Percentiles rank a stretch among this genome's conserved stretches.
Conservation (phyloP, 208 protist genomes). For the Sergeia podlipaevii region DNA sequence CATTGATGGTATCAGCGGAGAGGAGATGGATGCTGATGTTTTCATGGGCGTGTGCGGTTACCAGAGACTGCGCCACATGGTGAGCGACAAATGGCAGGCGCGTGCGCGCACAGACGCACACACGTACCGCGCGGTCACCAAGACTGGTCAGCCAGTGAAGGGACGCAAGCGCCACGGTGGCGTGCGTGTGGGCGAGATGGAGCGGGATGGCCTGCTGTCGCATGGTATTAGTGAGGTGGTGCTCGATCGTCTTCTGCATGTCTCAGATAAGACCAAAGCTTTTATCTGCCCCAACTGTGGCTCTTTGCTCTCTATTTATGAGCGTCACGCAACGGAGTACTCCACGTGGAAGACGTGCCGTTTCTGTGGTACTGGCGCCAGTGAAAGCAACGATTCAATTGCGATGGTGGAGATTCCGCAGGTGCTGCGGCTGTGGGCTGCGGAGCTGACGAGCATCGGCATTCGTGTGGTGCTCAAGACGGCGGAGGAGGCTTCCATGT, state of each 20-base stretch:
- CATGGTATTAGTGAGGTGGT: slow-evolving; percentile 99
- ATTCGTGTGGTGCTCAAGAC: slow-evolving; percentile 83
- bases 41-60: slow-evolving; percentile 99
- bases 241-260: slow-evolving; percentile 96
- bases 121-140: slow-evolving; percentile 93
- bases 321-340: slow-evolving; percentile 82
- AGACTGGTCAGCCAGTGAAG: slow-evolving; percentile 99
- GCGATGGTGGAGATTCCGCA: slow-evolving; percentile 90
- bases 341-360: slow-evolving; percentile 84
- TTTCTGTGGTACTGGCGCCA: slow-evolving; percentile 76
- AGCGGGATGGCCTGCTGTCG: slow-evolving; percentile 99
- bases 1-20: slow-evolving; percentile 95
- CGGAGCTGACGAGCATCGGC: slow-evolving; percentile 86
- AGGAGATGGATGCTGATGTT: slow-evolving; percentile 96
- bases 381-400: slow-evolving; percentile 79
- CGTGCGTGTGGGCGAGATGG: slow-evolving; percentile 99
- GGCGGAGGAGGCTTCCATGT: slow-evolving; percentile 12
- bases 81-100: slow-evolving; percentile 99
- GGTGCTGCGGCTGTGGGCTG: slow-evolving; percentile 85
- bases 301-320: slow-evolving; percentile 82
- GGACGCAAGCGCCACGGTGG: slow-evolving; percentile 96
- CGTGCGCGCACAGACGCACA: slow-evolving; percentile 83
- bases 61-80: slow-evolving; percentile 99
- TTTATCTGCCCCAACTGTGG: slow-evolving; percentile 81
- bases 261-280: slow-evolving; percentile 87